Evolutionary conservation across 805 yeast species (phyloP).

Genomic region (Teunomyces panamensis): DNA sequence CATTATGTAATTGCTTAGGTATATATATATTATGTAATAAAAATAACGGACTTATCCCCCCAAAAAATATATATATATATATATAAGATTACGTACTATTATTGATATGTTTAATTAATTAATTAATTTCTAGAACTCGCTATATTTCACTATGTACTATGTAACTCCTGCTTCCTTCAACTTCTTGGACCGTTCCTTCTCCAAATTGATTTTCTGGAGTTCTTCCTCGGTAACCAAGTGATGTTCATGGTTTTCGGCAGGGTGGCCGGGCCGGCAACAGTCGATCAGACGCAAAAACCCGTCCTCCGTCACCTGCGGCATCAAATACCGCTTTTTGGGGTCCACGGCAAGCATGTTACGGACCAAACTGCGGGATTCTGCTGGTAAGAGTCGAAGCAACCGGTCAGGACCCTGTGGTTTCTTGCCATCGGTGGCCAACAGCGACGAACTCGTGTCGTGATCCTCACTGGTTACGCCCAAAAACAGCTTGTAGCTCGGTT

Average conservation of each 20-base stretch:
- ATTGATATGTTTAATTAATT: too few relatives aligned
- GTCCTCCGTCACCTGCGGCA: conserved; percentile 55
- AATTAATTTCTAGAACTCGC: too few relatives aligned
- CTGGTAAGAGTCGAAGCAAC: conserved; percentile 61
- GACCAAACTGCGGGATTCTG: conserved; percentile 58
- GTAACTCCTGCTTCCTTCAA: conserved; percentile 9
- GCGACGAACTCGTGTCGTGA: conserved; percentile 2
- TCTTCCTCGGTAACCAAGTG: conserved; percentile 70
- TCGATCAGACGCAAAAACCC: conserved; percentile 55
- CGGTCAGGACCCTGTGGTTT: conserved; percentile 8
- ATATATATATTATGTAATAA: not conserved
- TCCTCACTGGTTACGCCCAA: conserved; percentile 20
- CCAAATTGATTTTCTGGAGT: conserved; percentile 35
- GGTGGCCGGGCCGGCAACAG: not conserved
- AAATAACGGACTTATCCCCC: too few relatives aligned
- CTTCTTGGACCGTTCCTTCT: conserved; percentile 19
- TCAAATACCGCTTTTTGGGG: conserved; percentile 54
- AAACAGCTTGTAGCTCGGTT: conserved; percentile 72
- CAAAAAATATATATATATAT: too few relatives aligned
- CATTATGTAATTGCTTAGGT: not conserved
- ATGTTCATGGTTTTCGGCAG: conserved; percentile 50
- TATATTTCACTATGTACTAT: not conserved
- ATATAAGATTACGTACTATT: too few relatives aligned
- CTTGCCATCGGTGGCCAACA: conserved; percentile 5
- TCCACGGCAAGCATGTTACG: conserved; percentile 62